Evolutionary conservation across 2,329 filamentous ascomycete species (phyloP), one percentile per base, ranked within the genome.

Genomic region (Aspergillus costaricaensis): DNA sequence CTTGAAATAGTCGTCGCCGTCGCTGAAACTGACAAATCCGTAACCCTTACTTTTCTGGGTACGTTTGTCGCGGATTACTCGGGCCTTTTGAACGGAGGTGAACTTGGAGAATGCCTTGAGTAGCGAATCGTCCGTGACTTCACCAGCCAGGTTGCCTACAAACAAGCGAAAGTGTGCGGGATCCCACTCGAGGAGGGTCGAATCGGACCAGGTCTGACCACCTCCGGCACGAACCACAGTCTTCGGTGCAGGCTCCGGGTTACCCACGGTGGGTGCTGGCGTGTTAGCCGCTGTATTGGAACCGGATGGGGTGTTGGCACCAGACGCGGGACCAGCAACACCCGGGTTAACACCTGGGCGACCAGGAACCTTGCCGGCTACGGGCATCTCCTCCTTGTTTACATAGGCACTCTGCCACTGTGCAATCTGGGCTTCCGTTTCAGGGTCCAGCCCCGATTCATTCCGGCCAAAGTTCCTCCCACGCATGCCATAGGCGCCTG

Each of bases 41-140:
- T 91, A 99, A 0, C 94, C 95, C 75, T 95, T 96, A 72, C 91
- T 96, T 80, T 99, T 99, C 58, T 91, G 95, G 0, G 94, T 96
- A 61, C 92, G 88, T 82, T 97, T 98, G 80, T 99, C 95, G 55
- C 95, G 88, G 62, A 98, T 88, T 32, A 99, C 95, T 54, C 93
- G 89, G 17, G 94, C 92, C 77, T 97, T 98, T 68, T 94, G 90
- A 23, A 98, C 87, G 1, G 92, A 96, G 17, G 86, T 83, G 83
- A 96, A 99, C 61, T 89, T 88, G 19, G 91, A 84, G 70, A 99
- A 99, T 2, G 95, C 95, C 79, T 99, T 99, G 70, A 95, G 84
- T 10, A 99, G 84, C 1, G 91, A 95, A 58, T 99, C 95, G 76
- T 99, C 95, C 1, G 95, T 99, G 30, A 96, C 95, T 81, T 99